phyloP scores from a whole-genome alignment of 1,284 basidiomycete genomes.

The Phellinidium pouzarii region DNA sequence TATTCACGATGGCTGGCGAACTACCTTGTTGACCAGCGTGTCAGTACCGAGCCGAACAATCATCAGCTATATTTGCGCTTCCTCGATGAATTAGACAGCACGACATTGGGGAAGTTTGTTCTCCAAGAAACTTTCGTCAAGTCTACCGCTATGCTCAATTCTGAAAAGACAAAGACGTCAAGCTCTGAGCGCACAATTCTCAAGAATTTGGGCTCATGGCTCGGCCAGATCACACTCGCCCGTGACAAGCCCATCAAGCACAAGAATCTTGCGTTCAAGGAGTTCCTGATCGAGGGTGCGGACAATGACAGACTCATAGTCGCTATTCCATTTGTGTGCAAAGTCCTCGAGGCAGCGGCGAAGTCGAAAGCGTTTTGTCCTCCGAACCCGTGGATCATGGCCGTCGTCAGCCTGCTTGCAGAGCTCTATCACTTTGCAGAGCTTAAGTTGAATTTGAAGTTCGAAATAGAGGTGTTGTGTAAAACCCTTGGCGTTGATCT shows the following conservation, averaged over 20 bases:
- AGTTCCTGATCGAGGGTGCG: constrained; percentile 92
- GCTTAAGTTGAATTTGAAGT: constrained; percentile 95
- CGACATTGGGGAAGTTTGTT: constrained; percentile 66
- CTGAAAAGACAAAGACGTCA: constrained; percentile 83
- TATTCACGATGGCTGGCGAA: constrained; percentile 96
- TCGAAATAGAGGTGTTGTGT: constrained; percentile 98
- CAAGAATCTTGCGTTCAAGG: constrained; percentile 94
- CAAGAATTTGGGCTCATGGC: constrained; percentile 95
- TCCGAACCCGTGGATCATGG: constrained; percentile 99
- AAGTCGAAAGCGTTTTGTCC: constrained; percentile 90
- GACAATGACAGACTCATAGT: constrained; percentile 89
- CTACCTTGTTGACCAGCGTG: constrained; percentile 93
- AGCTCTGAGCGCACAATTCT: constrained; percentile 81
- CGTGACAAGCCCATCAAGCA: constrained; percentile 89
- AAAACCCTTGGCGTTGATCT: constrained; percentile 88
- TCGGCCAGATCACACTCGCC: constrained; percentile 90
- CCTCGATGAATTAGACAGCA: constrained; percentile 73
- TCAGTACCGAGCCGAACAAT: constrained; percentile 96
- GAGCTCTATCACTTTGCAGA: constrained; percentile 98
- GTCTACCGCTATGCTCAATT: constrained; percentile 81
- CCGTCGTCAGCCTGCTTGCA: constrained; percentile 83
- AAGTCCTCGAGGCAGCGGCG: constrained; percentile 87
- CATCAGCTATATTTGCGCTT: constrained; percentile 93
- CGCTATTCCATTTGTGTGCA: constrained; percentile 98
- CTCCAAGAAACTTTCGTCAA: constrained; percentile 93